Evolutionary conservation across 345 rosid species (phyloP), one percentile per base, ranked within the genome.

Genomic region (Bretschneidera sinensis): DNA sequence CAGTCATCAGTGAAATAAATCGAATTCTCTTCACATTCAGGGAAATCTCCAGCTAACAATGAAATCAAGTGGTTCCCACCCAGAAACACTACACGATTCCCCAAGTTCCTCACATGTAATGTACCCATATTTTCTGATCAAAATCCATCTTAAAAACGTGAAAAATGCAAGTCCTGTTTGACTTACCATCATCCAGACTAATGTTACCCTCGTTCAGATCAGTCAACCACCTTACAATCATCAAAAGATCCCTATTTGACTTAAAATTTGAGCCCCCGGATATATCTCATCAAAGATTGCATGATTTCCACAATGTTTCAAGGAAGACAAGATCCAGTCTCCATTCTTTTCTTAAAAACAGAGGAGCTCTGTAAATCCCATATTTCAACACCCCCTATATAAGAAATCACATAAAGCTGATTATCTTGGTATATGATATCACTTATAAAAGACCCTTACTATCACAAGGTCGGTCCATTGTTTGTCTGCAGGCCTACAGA

Each of bases 1-100:
- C 49, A 59, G 18, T 64, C 74, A 21, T 64, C 66, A 0, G 49
- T 54, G 19, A 64, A 71, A n/a, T 64, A 71, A 9, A 64, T 60
- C 4, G 39, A 64, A 60, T 71, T 64, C 23, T 10, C 22, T 21
- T 34, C 43, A 5, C 31, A 20, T 33, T 23, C 66, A 4, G 19
- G 20, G 51, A 10, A n/a, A 5, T 35, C 4, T 8, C 13, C 16
- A 58, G 7, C 50, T 14, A 52, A 54, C 0, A 60, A 20, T 21
- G 70, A 54, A 0, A 59, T 16, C 0, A 70, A 60, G 4, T 64
- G 66, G 34, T 64, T 71, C 16, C 57, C 62, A 14, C 70, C 74
- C 19, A 71, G 31, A 28, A 71, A 71, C 54, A 71, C 7, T 0
- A 57, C 48, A 1, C 23, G 20, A 24, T 60, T 54, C 0, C 55